Base-by-base conservation (phyloP, 257 asterid species). In the Paulownia fortunei region DNA sequence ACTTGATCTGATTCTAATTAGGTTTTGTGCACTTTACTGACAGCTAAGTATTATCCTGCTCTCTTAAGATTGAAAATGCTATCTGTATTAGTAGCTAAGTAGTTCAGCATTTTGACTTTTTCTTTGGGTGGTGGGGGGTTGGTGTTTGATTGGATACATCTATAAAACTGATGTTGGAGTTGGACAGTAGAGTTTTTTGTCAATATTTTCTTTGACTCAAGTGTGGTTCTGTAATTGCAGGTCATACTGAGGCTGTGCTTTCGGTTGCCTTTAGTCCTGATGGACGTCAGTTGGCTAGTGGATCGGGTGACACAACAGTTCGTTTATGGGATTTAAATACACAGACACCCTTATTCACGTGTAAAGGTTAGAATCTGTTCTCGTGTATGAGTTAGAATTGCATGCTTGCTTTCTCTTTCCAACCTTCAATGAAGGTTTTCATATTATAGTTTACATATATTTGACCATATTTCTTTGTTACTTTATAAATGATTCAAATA, bases 201-300 rank as follows among this genome's bases (percentile, higher is more conserved):
- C 62, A 41, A 8, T 39, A 30, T 18, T 62, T 58, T 69, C 34
- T 39, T 44, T 60, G 62, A 42, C 37, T 68, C 18, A 27, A n/a
- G n/a, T 56, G 32, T 62, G 18, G 56, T 41, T 56, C 21, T 71
- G 60, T 59, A 72, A 42, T 62, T 86, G 83, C 84, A 95, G 99
- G 99, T 84, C 99, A 95, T 58, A 82, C 85, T 13, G 98, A 93
- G 84, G 97, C 96, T 77, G 99, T 95, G 74, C 98, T 95, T 79
- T 88, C 99, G 19, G 99, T 95, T 81, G 82, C 97, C 72, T 95
- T 95, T 85, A 95, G 98, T 79, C 98, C 99, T 60, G 97, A 95
- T 82, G 98, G 99, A 56, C 89, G 82, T 42, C 94, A 90, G 19
- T 82, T 95, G 82, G 99, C 99, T 32, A 93, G 99, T 88, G 98